Evolutionary conservation across 345 rosid species (phyloP).

Genomic region (Citrus australasica): DNA sequence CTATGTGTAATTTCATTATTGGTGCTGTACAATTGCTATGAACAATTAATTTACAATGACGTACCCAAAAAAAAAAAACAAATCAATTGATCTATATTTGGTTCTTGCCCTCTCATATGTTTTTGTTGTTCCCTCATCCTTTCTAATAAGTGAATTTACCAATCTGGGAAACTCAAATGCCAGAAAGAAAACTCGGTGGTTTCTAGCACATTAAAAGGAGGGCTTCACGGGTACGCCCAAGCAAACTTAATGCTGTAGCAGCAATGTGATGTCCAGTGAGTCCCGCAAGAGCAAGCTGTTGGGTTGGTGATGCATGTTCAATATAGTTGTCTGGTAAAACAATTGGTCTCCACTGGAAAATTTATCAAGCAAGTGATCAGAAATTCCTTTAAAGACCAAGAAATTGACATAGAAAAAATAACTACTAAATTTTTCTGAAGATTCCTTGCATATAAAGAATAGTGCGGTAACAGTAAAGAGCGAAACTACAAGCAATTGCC

Average conservation of each 20-base stretch:
- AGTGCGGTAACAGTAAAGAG: not conserved
- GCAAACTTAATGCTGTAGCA: constrained; percentile 74
- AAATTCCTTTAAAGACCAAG: not conserved
- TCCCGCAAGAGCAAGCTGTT: constrained; percentile 77
- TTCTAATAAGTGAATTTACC: not conserved
- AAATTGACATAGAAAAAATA: not conserved
- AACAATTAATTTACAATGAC: not conserved
- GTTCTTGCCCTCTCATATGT: not conserved
- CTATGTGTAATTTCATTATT: not conserved
- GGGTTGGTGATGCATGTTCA: constrained; percentile 65
- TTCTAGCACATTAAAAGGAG: constrained; percentile 73
- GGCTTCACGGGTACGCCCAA: constrained; percentile 87
- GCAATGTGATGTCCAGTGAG: constrained; percentile 91
- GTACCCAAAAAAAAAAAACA: too few species aligned
- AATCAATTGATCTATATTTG: too few species aligned
- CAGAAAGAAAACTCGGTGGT: not conserved
- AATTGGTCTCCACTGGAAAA: constrained; percentile 88
- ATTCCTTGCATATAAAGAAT: not conserved
- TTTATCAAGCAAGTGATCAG: not conserved
- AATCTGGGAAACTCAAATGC: not conserved
- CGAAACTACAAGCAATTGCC: not conserved
- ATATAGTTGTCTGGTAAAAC: constrained; percentile 81
- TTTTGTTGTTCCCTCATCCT: not conserved
- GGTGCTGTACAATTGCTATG: not conserved
- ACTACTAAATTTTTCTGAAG: not conserved